Evolutionary conservation across 2,329 filamentous ascomycete genomes (phyloP), one percentile per base, ranked within the genome.

Genomic region (Metarhizium guizhouense): DNA sequence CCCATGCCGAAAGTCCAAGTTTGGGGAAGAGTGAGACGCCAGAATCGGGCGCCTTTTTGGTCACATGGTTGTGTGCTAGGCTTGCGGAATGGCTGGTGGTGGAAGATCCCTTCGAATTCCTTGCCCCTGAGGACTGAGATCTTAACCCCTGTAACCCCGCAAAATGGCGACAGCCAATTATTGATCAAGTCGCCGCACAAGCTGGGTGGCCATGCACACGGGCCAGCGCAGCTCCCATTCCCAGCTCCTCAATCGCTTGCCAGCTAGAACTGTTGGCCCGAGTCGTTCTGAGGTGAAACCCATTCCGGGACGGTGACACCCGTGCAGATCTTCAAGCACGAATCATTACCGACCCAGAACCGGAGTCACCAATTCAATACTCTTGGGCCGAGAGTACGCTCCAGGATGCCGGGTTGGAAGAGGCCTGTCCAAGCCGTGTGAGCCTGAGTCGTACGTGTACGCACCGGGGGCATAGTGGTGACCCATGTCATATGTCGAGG

Each of bases 351-450:
- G 75, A 53, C 78, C 74, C 61, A 80, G 66, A 68, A 83, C 76
- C 38, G 83, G 82, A 52, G 82, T 84, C 48, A 85, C 81, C 25
- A 85, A 74, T 69, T 85, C 82, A 62, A 84, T 82, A 70, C 81
- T 84, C 69, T 79, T 83, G 38, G 81, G 80, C 50, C 82, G 74
- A 60, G 79, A 74, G 67, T 82, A 82, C 43, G 73, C 71, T 42
- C 76, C 72, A 3, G 81, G 79, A 52, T 77, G 75, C 51, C 82
- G 76, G 10, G 75, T 75, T 14, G 83, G 82, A 29, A 85, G 69
- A 6, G 82, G 83, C 8, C 82, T 74, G 59, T 84, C 81, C 62
- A 74, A 72, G 49, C 72, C 72, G 20, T 61, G 62, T 25, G 66
- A 63, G 36, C 59, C 63, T 38, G 59, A 53, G 29, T 69, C 68